Evolutionary conservation across 495 filamentous ascomycete genomes (phyloP).

Genomic region (Thermochaetoides thermophila): DNA sequence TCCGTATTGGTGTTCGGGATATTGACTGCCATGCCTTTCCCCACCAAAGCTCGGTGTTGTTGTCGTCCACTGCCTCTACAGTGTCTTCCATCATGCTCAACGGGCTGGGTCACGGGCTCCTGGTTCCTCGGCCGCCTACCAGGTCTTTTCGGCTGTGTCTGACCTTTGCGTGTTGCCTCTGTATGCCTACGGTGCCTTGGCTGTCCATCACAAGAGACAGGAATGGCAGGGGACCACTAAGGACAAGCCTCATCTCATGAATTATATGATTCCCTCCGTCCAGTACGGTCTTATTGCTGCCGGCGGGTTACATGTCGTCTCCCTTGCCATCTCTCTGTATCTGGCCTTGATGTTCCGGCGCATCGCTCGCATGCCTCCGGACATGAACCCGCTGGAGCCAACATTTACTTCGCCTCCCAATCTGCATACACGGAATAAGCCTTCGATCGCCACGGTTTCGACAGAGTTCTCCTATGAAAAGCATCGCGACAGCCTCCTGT

Average conservation of each 20-base stretch:
- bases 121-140: conserved; percentile 68
- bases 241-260: conserved; percentile 26
- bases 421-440: conserved; percentile 58
- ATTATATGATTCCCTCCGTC: conserved; percentile 42
- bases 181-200: conserved; percentile 54
- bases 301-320: conserved; percentile 53
- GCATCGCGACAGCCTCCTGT: conserved; percentile 33
- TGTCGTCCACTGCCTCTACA: conserved; percentile 55
- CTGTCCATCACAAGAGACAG: conserved; percentile 35
- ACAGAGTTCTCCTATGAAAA: conserved; percentile 36
- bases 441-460: conserved; percentile 41
- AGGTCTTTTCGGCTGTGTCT: conserved; percentile 58
- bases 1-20: not conserved
- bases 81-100: conserved; percentile 57
- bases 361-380: conserved; percentile 66
- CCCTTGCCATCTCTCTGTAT: conserved; percentile 52
- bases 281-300: conserved; percentile 48
- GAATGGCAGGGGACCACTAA: conserved; percentile 44
- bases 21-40: not conserved
- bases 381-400: conserved; percentile 84
- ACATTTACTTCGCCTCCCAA: conserved; percentile 56
- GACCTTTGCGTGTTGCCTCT: conserved; percentile 63
- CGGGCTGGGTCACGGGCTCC: conserved; percentile 53
- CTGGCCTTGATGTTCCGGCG: conserved; percentile 63
- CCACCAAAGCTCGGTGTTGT: conserved; percentile 47